phyloP scores from a whole-genome alignment of 257 asterid species.

The Linderniella brevidens region DNA sequence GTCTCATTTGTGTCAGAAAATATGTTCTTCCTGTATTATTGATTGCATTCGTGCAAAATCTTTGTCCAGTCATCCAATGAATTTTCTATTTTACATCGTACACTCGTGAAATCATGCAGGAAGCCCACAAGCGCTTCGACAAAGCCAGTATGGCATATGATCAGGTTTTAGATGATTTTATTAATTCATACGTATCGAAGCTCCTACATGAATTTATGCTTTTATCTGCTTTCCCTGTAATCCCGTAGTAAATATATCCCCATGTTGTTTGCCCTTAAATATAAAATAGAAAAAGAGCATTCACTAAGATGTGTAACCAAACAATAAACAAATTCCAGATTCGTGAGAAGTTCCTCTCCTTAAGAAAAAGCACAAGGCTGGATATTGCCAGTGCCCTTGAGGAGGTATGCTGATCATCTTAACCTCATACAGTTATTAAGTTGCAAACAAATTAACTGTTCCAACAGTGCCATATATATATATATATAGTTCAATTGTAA shows the following conservation, averaged over 20 bases:
- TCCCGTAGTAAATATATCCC: no score
- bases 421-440: slow-evolving; percentile 10
- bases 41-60: background rate
- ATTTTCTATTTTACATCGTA: slow-evolving; percentile 15
- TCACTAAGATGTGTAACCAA: slow-evolving; percentile 6
- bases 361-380: slow-evolving; percentile 76
- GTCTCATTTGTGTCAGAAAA: background rate
- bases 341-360: slow-evolving; percentile 76
- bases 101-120: slow-evolving; percentile 38
- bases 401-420: slow-evolving; percentile 44
- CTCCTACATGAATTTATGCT: background rate
- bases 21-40: background rate
- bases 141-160: slow-evolving; percentile 78
- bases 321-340: slow-evolving; percentile 28
- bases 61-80: slow-evolving; percentile 2
- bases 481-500: slow-evolving; percentile 25
- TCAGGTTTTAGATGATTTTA: slow-evolving; percentile 41
- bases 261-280: no score
- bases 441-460: slow-evolving; percentile 16
- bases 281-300: background rate
- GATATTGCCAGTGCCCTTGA: slow-evolving; percentile 71
- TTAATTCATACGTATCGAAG: background rate
- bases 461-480: slow-evolving; percentile 49
- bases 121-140: slow-evolving; percentile 95
- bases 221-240: background rate